These are phyloP conservation scores for Stemphylium vesicarium DNA, from an alignment of 2,329 filamentous ascomycete species.

Conservation along the genomic window DNA sequence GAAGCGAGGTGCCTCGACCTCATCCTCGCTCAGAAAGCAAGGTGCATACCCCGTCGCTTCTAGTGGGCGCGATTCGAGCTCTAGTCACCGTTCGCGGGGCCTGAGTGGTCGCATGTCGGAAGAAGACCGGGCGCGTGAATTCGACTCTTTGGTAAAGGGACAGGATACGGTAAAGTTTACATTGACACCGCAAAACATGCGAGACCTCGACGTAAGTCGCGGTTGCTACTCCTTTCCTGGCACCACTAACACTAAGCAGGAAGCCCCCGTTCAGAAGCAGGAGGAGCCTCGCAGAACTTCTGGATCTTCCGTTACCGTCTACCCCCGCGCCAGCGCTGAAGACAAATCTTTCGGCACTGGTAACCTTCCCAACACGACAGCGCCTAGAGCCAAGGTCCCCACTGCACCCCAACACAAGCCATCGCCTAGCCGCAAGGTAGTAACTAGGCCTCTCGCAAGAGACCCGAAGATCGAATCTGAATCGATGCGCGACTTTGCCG, in stretches of 20 bases:
- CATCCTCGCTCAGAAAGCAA: slow-evolving; percentile 40
- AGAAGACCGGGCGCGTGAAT: slow-evolving; percentile 52
- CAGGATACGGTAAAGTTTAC: slow-evolving; percentile 59
- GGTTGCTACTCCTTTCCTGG: neutral
- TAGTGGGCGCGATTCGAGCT: slow-evolving; percentile 42
- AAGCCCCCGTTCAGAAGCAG: slow-evolving; percentile 27
- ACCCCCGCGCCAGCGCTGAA: slow-evolving; percentile 39
- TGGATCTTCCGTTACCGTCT: slow-evolving; percentile 38
- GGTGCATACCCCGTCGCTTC: slow-evolving; percentile 41
- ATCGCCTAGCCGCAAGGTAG: slow-evolving; percentile 33
- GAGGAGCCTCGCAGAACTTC: slow-evolving; percentile 25
- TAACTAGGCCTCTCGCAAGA: slow-evolving; percentile 60
- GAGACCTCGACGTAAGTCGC: slow-evolving; percentile 52
- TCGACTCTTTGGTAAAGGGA: slow-evolving; percentile 56
- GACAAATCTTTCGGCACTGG: slow-evolving; percentile 38
- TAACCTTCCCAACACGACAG: slow-evolving; percentile 31
- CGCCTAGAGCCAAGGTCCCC: slow-evolving; percentile 31
- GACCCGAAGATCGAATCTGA: slow-evolving; percentile 75
- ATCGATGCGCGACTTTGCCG: slow-evolving; percentile 81
- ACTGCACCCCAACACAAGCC: slow-evolving; percentile 26
- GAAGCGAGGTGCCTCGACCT: slow-evolving; percentile 41
- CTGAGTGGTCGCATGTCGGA: slow-evolving; percentile 46
- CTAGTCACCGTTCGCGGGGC: slow-evolving; percentile 38
- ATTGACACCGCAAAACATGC: slow-evolving; percentile 55
- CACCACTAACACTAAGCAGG: slow-evolving; percentile 24